A percentile compares a stretch with the other conserved stretches of the same genome.
These are phyloP conservation scores for Leishmania turanica DNA, from an alignment of 208 protist genomes.

Conservation along the genomic window DNA sequence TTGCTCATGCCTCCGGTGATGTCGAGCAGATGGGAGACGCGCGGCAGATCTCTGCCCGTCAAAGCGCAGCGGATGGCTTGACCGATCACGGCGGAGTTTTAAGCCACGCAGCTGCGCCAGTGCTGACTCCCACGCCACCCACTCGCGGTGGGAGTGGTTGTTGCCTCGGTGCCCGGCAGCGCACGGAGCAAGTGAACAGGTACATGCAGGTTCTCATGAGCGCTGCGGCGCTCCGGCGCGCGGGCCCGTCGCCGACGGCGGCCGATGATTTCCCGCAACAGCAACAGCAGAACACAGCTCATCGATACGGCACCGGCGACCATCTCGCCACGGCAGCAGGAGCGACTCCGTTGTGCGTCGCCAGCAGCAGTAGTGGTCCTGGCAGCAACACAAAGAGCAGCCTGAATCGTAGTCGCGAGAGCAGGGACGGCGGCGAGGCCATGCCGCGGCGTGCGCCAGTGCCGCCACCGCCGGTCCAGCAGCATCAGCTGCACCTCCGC, in stretches of 20 bases:
- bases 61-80: neutral
- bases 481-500: neutral
- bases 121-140: neutral
- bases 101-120: neutral
- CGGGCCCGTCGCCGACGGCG: neutral
- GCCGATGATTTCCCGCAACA: neutral
- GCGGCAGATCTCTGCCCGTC: neutral
- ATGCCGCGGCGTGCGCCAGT: slow-evolving; percentile 8
- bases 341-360: neutral
- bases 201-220: slow-evolving; percentile 14
- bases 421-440: neutral
- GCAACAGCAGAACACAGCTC: neutral
- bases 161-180: slow-evolving; percentile 1
- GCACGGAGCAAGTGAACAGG: slow-evolving; percentile 23
- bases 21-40: neutral
- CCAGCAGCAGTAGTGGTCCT: neutral
- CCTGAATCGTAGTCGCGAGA: neutral
- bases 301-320: slow-evolving; percentile 8
- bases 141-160: neutral
- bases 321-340: neutral
- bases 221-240: neutral
- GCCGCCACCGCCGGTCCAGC: slow-evolving; percentile 8
- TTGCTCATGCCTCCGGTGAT: neutral
- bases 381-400: neutral
- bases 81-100: neutral